Base-by-base conservation (phyloP, 805 yeast genomes). In the Kluyveromyces nonfermentans region DNA sequence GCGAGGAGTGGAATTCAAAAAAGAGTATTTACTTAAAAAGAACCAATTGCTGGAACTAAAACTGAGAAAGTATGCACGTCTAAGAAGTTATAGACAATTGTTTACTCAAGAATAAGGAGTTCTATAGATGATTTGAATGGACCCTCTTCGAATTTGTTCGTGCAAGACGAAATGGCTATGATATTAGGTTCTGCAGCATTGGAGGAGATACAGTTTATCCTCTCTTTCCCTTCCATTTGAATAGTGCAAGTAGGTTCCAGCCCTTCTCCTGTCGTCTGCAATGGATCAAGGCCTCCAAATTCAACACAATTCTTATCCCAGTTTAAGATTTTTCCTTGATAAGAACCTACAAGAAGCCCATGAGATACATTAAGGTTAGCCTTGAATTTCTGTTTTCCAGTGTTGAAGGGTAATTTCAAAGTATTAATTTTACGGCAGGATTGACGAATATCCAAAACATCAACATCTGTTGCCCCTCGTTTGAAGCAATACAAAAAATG, bases 391-490 rank as follows among this genome's bases (percentile, higher is more conserved):
- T 57, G 62, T 25, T 47, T 50, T 2, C 44, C 50, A 7, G 53
- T 40, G 19, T 37, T 49, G 35, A 45, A 57, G 1, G 64, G 63
- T 6, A 60, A 46, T 3, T 22, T 16, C 15, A 60, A 43, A n/a
- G 43, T 37, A 30, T 50, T 55, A 0, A 57, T 37, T 25, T 41
- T 40, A 7, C 28, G 9, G 14, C 32, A 41, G 5, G 47, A 34
- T 14, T 38, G 59, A 22, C 75, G 46, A 3, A 51, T 33, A 44
- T 70, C 75, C 10, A 68, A 43, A 3, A 70, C 51, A 5, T 59
- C 59, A 18, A 70, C 64, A 1, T 15, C 35, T 18, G 50, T 42
- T 7, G 60, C 46, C 30, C 59, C 53, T 28, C 75, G 52, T 28
- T 60, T 53, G 1, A 68, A 21, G 1, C 57, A 56, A 43, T 59